Conservation (phyloP, 208 protist species). For the Crithidia bombi region DNA sequence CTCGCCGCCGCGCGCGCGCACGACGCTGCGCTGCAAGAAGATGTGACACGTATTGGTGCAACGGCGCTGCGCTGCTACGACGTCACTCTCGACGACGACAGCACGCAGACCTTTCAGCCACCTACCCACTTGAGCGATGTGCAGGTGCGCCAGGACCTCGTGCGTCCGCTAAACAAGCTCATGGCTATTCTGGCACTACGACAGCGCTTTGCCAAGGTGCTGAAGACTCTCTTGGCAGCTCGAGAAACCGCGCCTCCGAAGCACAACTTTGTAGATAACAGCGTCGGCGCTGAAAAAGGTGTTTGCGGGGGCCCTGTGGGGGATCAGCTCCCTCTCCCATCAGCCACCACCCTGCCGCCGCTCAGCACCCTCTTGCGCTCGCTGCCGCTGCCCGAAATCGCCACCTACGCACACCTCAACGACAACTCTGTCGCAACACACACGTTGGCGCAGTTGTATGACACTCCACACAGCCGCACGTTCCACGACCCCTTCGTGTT, state of each 20-base stretch:
- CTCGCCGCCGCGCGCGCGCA: background rate
- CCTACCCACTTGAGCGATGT: slow-evolving; percentile 35
- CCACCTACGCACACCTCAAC: background rate
- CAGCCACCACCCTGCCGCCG: background rate
- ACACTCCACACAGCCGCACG: slow-evolving; percentile 11
- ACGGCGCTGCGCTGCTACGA: slow-evolving; percentile 22
- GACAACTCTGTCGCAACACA: background rate
- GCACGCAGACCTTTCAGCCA: background rate
- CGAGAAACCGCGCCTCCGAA: background rate
- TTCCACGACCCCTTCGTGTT: slow-evolving; percentile 31
- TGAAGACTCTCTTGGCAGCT: slow-evolving; percentile 6
- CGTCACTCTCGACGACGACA: background rate
- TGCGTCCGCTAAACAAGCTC: slow-evolving; percentile 34
- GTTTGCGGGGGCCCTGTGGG: background rate
- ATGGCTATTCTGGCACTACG: slow-evolving; percentile 37
- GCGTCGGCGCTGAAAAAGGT: background rate
- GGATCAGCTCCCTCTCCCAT: background rate
- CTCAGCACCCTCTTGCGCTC: slow-evolving; percentile 20
- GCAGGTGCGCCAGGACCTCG: slow-evolving; percentile 24
- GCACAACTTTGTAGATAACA: background rate
- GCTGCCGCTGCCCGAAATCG: slow-evolving; percentile 17
- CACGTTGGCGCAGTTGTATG: slow-evolving; percentile 1
- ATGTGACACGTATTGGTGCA: slow-evolving; percentile 8
- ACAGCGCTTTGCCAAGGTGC: slow-evolving; percentile 23
- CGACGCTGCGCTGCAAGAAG: slow-evolving; percentile 10